Percentiles rank a stretch among this genome's conserved stretches.
Evolutionary conservation across 176 grass and related monocot species (phyloP).

Genomic region (Oryza rufipogon): DNA sequence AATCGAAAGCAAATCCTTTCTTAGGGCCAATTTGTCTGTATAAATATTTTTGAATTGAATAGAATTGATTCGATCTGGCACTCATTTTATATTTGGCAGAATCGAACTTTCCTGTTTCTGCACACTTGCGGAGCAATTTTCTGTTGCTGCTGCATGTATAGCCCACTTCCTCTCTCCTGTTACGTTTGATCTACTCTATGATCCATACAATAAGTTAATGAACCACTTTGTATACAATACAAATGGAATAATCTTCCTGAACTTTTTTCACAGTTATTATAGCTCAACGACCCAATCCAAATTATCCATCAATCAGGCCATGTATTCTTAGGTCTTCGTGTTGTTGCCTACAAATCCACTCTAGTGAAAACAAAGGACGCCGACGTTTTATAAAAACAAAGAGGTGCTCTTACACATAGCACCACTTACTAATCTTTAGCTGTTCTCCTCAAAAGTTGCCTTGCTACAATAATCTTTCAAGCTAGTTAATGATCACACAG

Average conservation of each 20-base stretch:
- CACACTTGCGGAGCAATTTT: constrained; percentile 41
- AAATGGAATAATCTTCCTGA: constrained; percentile 8
- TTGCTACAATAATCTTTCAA: background rate
- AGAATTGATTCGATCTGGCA: constrained; percentile 45
- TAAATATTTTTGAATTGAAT: constrained; percentile 2
- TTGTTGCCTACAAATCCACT: constrained; percentile 39
- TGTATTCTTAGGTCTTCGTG: background rate
- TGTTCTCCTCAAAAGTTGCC: background rate
- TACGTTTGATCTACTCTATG: background rate
- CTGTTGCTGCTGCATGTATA: background rate
- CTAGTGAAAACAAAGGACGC: constrained; percentile 9
- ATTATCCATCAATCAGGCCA: background rate
- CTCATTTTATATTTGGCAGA: constrained; percentile 8
- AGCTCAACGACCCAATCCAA: constrained; percentile 2
- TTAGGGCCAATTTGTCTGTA: constrained; percentile 11
- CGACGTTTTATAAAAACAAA: background rate
- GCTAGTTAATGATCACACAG: constrained; percentile 37
- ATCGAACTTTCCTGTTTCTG: constrained; percentile 53
- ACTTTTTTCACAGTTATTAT: constrained; percentile 5
- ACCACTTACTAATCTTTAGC: constrained; percentile 23
- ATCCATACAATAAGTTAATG: background rate
- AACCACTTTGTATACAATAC: background rate
- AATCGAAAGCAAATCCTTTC: constrained; percentile 40
- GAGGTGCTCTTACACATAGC: constrained; percentile 34
- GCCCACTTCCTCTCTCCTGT: constrained; percentile 7